phyloP scores from a whole-genome alignment of 2,329 filamentous ascomycete genomes.

The Colletotrichum spaethianum region DNA sequence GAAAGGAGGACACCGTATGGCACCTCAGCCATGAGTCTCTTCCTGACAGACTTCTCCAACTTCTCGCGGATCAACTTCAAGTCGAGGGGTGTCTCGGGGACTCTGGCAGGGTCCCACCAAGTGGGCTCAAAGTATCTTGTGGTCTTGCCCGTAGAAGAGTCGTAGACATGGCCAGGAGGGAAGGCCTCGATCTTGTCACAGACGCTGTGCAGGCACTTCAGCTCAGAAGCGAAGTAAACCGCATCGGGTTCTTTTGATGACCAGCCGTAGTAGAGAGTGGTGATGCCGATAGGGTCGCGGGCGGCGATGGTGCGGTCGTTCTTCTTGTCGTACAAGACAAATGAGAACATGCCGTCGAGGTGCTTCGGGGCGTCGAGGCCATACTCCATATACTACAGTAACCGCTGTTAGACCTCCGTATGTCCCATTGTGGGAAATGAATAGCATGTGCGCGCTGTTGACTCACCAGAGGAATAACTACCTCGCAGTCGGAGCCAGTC shows the following conservation, averaged over 20 bases:
- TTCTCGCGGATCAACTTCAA: slow-evolving; percentile 85
- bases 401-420: slow-evolving; percentile 22
- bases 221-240: slow-evolving; percentile 96
- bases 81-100: slow-evolving; percentile 86
- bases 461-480: slow-evolving; percentile 95
- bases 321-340: slow-evolving; percentile 96
- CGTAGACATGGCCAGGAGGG: slow-evolving; percentile 95
- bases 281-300: slow-evolving; percentile 96
- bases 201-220: slow-evolving; percentile 92
- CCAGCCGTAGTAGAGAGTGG: slow-evolving; percentile 96
- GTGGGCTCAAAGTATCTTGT: slow-evolving; percentile 92
- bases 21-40: slow-evolving; percentile 98
- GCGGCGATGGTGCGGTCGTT: slow-evolving; percentile 94
- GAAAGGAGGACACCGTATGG: slow-evolving; percentile 97
- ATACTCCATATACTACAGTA: slow-evolving; percentile 85
- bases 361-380: slow-evolving; percentile 92
- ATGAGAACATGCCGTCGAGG: slow-evolving; percentile 99
- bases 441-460: slow-evolving; percentile 1
- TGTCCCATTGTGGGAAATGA: background rate
- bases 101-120: slow-evolving; percentile 88
- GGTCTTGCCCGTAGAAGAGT: slow-evolving; percentile 89
- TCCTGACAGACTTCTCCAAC: slow-evolving; percentile 92
- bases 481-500: slow-evolving; percentile 98
- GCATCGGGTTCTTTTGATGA: slow-evolving; percentile 85
- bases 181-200: slow-evolving; percentile 97